A percentile compares a stretch with the other conserved stretches of the same genome.
Evolutionary conservation across 1,284 basidiomycete species (phyloP).

Genomic region (Leccinum fallax): DNA sequence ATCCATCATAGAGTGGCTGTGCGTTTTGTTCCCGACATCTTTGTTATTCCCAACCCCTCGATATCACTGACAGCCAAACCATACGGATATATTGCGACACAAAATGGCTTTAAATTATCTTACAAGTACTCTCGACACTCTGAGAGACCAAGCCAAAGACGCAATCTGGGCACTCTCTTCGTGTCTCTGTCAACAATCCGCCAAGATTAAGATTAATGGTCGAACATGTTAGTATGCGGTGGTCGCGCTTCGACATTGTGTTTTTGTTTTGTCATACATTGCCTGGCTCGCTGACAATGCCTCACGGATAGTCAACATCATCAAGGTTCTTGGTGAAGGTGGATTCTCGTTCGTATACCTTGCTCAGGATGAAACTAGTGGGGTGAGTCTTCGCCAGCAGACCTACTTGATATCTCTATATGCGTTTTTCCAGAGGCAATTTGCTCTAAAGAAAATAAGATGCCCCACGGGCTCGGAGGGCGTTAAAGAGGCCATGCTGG

Average conservation of each 20-base stretch:
- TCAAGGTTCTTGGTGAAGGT: conserved; percentile 91
- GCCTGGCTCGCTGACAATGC: conserved; percentile 5
- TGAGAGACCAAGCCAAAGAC: conserved; percentile 78
- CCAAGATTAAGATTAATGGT: conserved; percentile 92
- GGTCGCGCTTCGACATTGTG: conserved; percentile 2
- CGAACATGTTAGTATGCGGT: conserved; percentile 71
- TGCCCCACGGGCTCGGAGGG: conserved; percentile 82
- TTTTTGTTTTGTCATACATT: conserved; percentile 3
- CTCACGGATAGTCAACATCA: conserved; percentile 68
- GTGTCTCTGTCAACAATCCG: conserved; percentile 77
- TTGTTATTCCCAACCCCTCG: not conserved
- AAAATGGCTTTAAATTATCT: conserved; percentile 35
- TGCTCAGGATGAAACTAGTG: conserved; percentile 83
- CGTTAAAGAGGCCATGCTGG: conserved; percentile 84
- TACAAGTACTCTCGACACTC: conserved; percentile 53
- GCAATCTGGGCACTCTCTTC: conserved; percentile 78
- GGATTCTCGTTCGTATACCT: conserved; percentile 96
- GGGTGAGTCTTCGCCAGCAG: conserved; percentile 47
- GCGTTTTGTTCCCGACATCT: not conserved
- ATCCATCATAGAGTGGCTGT: not conserved
- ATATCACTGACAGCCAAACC: not conserved
- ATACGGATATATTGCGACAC: not conserved
- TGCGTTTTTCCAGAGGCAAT: conserved; percentile 61
- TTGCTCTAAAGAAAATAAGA: conserved; percentile 93
- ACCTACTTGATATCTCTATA: not conserved